Conservation (phyloP, 768 basidiomycete species). For the Kwoniella dendrophila region DNA sequence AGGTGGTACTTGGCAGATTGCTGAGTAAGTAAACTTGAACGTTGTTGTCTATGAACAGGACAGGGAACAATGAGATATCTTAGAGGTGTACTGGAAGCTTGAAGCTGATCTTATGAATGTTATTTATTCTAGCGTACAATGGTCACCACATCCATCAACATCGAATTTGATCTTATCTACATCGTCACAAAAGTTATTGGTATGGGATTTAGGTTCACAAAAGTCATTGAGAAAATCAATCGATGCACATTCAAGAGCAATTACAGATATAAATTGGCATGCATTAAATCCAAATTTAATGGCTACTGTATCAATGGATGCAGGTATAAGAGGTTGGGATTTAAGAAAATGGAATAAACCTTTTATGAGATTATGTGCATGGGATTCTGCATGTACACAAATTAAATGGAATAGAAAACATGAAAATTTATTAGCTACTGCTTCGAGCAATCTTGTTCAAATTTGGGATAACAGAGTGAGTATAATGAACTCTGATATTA, state of each 20-base stretch:
- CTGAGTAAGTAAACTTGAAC: conserved; percentile 46
- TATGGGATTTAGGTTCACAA: conserved; percentile 84
- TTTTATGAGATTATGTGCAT: conserved; percentile 63
- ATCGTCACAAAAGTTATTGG: conserved; percentile 61
- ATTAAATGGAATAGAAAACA: conserved; percentile 96
- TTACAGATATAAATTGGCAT: conserved; percentile 99
- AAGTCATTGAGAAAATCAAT: conserved; percentile 82
- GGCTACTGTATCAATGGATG: conserved; percentile 87
- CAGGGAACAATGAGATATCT: too few relatives aligned
- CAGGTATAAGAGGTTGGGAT: conserved; percentile 96
- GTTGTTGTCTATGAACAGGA: too few relatives aligned
- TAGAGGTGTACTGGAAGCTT: neutral
- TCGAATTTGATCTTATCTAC: conserved; percentile 55
- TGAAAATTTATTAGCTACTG: conserved; percentile 81
- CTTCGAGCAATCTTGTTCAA: conserved; percentile 80
- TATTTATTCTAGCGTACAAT: conserved; percentile 55
- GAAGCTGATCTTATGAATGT: neutral
- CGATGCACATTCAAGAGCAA: conserved; percentile 87
- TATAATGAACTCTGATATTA: conserved; percentile 8
- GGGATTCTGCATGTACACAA: conserved; percentile 72
- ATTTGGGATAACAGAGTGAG: conserved; percentile 93
- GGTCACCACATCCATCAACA: conserved; percentile 54
- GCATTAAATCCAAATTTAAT: conserved; percentile 79
- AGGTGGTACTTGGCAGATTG: conserved; percentile 92
- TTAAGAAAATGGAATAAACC: conserved; percentile 69